These are phyloP conservation scores for Macrocystidia cucumis DNA, from an alignment of 1,284 basidiomycete species.

Conservation along the genomic window DNA sequence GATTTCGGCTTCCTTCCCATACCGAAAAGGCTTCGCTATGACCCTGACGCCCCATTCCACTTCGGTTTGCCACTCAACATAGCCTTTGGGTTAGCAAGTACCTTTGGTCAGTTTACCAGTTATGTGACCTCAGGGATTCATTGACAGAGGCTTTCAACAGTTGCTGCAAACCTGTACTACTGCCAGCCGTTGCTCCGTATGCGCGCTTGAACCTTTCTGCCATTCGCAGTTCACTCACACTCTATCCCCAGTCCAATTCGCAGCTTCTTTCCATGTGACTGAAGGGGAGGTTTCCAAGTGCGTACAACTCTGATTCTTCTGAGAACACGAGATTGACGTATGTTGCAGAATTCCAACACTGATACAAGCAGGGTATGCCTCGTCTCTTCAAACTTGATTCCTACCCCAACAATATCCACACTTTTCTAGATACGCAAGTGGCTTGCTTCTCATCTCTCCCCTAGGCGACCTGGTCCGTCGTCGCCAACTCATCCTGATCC, in stretches of 20 bases:
- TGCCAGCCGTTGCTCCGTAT: constrained; percentile 62
- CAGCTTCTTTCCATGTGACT: constrained; percentile 41
- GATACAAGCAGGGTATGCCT: constrained; percentile 34
- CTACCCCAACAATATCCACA: background rate
- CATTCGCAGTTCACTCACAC: constrained; percentile 4
- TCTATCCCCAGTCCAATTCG: constrained; percentile 35
- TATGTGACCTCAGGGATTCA: background rate
- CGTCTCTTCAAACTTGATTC: background rate
- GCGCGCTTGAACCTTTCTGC: constrained; percentile 11
- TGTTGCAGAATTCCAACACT: constrained; percentile 33
- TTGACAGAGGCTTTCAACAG: constrained; percentile 18
- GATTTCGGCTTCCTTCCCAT: constrained; percentile 67
- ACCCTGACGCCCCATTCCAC: constrained; percentile 47
- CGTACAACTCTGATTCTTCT: constrained; percentile 8
- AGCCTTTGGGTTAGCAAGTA: constrained; percentile 63
- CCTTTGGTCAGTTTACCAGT: constrained; percentile 33
- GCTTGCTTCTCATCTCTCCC: constrained; percentile 54
- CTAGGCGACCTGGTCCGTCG: constrained; percentile 56
- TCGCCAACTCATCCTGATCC: constrained; percentile 39
- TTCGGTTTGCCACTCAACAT: constrained; percentile 57
- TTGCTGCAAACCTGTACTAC: constrained; percentile 60
- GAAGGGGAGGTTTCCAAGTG: constrained; percentile 48
- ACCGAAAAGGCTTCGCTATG: constrained; percentile 50
- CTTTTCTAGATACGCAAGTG: constrained; percentile 38
- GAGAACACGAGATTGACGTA: background rate